A percentile compares a stretch with the other conserved stretches of the same genome.
Conservation (phyloP, 2,329 filamentous ascomycete species). For the Aspergillus sojae region DNA sequence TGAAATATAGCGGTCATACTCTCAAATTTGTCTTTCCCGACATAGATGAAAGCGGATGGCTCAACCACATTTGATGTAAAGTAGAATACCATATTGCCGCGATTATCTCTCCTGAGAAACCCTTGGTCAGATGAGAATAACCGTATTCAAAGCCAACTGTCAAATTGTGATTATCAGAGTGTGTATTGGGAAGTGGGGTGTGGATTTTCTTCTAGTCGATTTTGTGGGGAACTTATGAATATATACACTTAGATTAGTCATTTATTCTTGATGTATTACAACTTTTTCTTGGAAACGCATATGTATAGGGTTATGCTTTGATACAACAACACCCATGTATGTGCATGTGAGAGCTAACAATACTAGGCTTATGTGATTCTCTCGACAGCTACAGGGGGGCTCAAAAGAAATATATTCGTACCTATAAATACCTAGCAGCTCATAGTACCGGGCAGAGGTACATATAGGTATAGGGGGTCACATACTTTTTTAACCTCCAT, state of each 20-base stretch:
- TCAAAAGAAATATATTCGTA: no score
- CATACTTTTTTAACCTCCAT: no score
- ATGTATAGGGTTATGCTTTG: background rate
- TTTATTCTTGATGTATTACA: background rate
- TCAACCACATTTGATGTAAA: slow-evolving; percentile 84
- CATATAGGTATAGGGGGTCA: no score
- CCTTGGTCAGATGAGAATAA: background rate
- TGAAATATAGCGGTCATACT: slow-evolving; percentile 61
- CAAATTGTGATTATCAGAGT: background rate
- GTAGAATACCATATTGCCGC: slow-evolving; percentile 78
- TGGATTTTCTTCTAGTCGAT: slow-evolving; percentile 3
- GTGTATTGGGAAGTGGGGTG: background rate
- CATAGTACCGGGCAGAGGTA: no score
- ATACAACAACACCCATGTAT: background rate
- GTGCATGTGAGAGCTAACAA: background rate
- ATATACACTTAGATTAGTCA: background rate
- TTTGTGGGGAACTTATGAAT: slow-evolving; percentile 5
- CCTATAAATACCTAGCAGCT: no score
- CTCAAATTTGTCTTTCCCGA: slow-evolving; percentile 98
- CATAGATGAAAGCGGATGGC: slow-evolving; percentile 86
- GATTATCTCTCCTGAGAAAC: background rate
- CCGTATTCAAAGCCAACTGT: background rate
- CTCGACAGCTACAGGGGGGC: background rate
- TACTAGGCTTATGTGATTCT: background rate
- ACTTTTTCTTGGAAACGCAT: background rate